These are phyloP conservation scores for Gossypium mustelinum DNA, from an alignment of 345 rosid species.

Conservation along the genomic window DNA sequence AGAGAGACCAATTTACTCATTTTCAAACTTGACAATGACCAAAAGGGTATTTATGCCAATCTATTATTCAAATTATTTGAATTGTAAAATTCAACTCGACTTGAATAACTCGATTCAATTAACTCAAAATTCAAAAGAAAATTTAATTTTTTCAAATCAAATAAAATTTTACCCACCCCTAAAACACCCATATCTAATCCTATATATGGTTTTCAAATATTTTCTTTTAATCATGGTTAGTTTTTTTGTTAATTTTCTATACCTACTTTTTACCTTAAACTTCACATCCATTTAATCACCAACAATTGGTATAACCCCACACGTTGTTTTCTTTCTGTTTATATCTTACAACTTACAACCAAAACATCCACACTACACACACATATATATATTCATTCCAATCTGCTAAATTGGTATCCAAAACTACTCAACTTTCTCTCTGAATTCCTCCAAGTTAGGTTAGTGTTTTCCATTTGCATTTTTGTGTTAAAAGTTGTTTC, in stretches of 20 bases:
- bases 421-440: neutral
- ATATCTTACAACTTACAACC: neutral
- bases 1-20: no score
- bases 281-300: neutral
- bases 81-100: no score
- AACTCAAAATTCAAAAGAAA: no score
- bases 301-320: conserved; percentile 4
- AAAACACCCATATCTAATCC: neutral
- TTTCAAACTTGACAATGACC: no score
- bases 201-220: neutral
- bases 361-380: conserved; percentile 24
- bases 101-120: no score
- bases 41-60: no score
- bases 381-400: conserved; percentile 15
- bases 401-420: neutral
- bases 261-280: conserved; percentile 3
- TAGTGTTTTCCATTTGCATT: conserved; percentile 17
- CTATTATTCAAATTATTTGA: no score
- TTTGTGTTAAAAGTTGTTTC: neutral
- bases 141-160: no score
- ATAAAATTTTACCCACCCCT: no score
- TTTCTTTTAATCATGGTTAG: neutral
- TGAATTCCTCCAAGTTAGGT: conserved; percentile 38
- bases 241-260: neutral
- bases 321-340: neutral